Conservation (phyloP, 345 rosid species). For the Hypericum perforatum region DNA sequence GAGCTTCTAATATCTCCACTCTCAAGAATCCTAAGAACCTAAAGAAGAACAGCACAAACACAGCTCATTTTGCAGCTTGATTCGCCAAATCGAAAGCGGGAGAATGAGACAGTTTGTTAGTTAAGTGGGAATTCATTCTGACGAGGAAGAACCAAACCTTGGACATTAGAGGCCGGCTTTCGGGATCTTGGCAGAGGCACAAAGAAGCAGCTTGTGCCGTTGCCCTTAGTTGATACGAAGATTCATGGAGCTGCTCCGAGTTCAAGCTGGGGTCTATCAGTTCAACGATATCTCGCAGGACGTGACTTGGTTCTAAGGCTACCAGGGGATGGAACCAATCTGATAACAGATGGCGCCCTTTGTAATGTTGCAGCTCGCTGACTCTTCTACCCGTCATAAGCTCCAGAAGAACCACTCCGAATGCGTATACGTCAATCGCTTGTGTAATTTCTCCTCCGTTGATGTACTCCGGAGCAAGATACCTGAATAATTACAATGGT, state of each 20-base stretch:
- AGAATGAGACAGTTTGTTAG: no score
- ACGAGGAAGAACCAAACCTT: conserved; percentile 35
- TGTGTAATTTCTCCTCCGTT: conserved; percentile 39
- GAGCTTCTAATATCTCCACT: conserved; percentile 37
- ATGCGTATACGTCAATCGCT: conserved; percentile 55
- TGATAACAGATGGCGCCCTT: conserved; percentile 28
- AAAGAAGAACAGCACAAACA: neutral
- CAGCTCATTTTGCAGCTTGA: no score
- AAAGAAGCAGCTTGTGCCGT: conserved; percentile 35
- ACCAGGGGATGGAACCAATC: conserved; percentile 40
- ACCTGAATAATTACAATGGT: conserved; percentile 27
- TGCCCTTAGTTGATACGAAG: conserved; percentile 33
- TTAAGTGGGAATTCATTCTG: no score
- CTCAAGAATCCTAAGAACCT: conserved; percentile 47
- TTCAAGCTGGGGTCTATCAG: conserved; percentile 37
- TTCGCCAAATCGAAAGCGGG: no score
- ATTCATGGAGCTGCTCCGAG: conserved; percentile 17
- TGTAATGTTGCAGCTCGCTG: conserved; percentile 27
- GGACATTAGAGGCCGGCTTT: conserved; percentile 48
- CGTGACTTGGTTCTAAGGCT: conserved; percentile 24
- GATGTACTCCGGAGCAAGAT: conserved; percentile 53
- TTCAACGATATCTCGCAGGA: conserved; percentile 17
- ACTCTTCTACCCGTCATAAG: conserved; percentile 48
- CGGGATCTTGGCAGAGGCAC: conserved; percentile 43
- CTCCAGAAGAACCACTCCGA: conserved; percentile 57